Conservation (phyloP, 768 basidiomycete species). For the Tricholoma saponaceum region DNA sequence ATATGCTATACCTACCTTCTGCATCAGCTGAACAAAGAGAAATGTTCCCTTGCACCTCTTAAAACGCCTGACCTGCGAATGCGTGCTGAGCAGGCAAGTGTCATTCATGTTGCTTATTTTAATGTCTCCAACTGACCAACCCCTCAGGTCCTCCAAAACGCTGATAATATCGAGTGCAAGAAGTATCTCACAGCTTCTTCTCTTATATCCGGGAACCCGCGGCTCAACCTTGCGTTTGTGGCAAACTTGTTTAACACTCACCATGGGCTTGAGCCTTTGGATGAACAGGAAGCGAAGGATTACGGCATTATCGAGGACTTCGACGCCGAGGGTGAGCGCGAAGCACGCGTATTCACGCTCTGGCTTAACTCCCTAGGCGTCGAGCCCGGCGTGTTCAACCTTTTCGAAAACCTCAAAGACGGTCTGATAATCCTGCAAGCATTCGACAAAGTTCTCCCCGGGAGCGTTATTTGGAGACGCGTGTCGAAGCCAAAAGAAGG, state of each 20-base stretch:
- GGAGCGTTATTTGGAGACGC: conserved; percentile 90
- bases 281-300: conserved; percentile 90
- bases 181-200: conserved; percentile 94
- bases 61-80: conserved; percentile 78
- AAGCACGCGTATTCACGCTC: conserved; percentile 95
- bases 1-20: conserved; percentile 97
- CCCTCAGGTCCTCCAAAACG: conserved; percentile 80
- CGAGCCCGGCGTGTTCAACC: conserved; percentile 92
- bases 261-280: conserved; percentile 91
- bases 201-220: conserved; percentile 90
- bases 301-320: conserved; percentile 93
- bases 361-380: conserved; percentile 98
- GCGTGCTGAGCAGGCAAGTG: conserved; percentile 75
- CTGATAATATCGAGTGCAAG: conserved; percentile 88
- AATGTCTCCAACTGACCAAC: background rate
- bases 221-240: conserved; percentile 96
- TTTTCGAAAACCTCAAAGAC: conserved; percentile 95
- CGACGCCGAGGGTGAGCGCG: conserved; percentile 97
- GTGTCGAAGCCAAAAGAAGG: conserved; percentile 91
- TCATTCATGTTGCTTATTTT: background rate
- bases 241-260: conserved; percentile 98
- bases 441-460: conserved; percentile 93
- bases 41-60: conserved; percentile 88
- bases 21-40: conserved; percentile 91
- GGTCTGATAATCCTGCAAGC: conserved; percentile 91